Evolutionary conservation across 768 basidiomycete species (phyloP), one percentile per base, ranked within the genome.

Genomic region (Lactifluus hygrophoroides): DNA sequence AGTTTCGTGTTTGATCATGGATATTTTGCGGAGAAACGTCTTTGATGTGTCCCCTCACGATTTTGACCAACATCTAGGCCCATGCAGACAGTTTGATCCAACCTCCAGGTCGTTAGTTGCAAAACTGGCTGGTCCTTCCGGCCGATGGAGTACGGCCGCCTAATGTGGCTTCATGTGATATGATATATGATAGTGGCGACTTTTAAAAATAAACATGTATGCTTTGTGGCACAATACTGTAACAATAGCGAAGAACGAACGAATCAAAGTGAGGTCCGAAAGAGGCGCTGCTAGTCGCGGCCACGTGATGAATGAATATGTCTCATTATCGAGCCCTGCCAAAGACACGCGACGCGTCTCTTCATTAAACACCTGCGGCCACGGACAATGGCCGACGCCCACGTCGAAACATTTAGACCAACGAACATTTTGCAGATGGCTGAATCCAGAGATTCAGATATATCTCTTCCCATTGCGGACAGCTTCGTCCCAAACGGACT

Each of bases 1-100:
- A 62, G 60, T 57, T 8, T 62, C 62, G 3, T 64, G 60, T n/a
- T 40, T 64, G 43, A 52, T 64, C 16, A 62, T 64, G 55, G 60
- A 64, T 45, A 57, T 64, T 13, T 42, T 64, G 19, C 56, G 62
- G 17, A 62, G 60, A 37, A 62, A 64, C 46, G 46, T 54, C 7
- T 61, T 64, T 50, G 21, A 54, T 19, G 28, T 64, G 14, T 52
- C 55, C 17, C 51, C 56, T 1, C 52, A 54, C n/a, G 56, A 62
- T 25, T 57, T 61, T 38, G 55, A 64, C 42, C 40, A n/a, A 13
- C 48, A 64, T 19, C 52, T 64, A 10, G 62, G 60, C 7, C 62
- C 60, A 10, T 60, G 54, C 28, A 44, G 59, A 50, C 43, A 45
- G 28, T 60, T 49, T 14, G 59, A 60, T 21, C 54, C 54, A 34